Base-by-base conservation (phyloP, 2,329 filamentous ascomycete genomes). In the Pyrenophora tritici-repentis region DNA sequence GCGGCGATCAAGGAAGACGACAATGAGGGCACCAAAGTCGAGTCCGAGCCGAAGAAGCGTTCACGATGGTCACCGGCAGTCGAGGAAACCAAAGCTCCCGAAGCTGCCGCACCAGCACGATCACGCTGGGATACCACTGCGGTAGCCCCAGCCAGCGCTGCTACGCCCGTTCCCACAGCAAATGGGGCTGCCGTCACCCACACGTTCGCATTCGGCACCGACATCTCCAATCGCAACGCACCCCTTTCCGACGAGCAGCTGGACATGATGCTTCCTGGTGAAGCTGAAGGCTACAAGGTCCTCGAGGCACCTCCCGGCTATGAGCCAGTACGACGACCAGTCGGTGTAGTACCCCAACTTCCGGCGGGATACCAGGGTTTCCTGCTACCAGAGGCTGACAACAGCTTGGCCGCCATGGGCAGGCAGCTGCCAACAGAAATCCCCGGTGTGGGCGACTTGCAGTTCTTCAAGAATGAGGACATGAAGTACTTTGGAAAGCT, bases 401-500 rank as follows among this genome's bases (percentile, higher is more conserved):
- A 89, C 69, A 86, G 86, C 53, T 85, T 91, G 58, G 80, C 61
- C 44, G 61, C 89, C 42, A 85, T 93, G 68, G 91, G 91, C 61
- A 96, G 95, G 76, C 90, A 95, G 62, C 85, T 97, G 66, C 91
- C 93, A 7, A 96, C 91, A 3, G 93, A 97, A 70, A 97, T 99
- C 32, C 92, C 94, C 3, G 94, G 94, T 33, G 91, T 99, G 42
- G 92, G 92, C 33, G 94, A 99, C 72, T 78, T 99, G 43, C 92
- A 97, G 62, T 99, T 97, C 73, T 96, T 99, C 83, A 99, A 99
- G 77, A 86, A 91, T 1, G 94, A 99, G 73, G 94, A 99, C 74
- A 97, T 97, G 91, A 87, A 90, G 33, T 99, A 99, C 76, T 99
- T 99, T 68, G 92, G 93, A 52, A 97, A 99, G 79, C 84, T 99